These are phyloP conservation scores for Wallacemonas sp. DNA, from an alignment of 208 protist genomes.

Conservation along the genomic window DNA sequence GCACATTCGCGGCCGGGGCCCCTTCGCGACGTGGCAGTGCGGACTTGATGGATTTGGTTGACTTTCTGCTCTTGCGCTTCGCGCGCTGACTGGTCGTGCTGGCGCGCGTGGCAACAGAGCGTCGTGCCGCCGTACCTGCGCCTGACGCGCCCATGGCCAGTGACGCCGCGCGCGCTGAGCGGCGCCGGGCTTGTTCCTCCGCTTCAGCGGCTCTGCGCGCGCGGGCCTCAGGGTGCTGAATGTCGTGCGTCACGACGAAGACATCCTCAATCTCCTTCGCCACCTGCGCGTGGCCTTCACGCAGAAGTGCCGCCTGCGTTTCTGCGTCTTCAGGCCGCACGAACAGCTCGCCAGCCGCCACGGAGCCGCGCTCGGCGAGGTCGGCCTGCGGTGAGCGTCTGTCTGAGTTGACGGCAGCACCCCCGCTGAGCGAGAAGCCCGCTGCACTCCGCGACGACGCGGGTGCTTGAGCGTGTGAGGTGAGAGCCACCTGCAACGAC, in stretches of 20 bases:
- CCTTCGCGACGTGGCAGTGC: constrained; percentile 24
- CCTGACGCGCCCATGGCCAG: constrained; percentile 5
- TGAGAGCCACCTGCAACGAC: background rate
- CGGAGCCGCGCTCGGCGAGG: background rate
- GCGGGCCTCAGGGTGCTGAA: constrained; percentile 38
- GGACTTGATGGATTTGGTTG: background rate
- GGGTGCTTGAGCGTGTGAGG: background rate
- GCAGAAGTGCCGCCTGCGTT: constrained; percentile 10
- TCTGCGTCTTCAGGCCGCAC: constrained; percentile 10
- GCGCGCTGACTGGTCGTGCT: background rate
- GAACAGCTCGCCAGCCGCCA: background rate
- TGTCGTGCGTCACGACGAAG: constrained; percentile 57
- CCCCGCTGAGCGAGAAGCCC: background rate
- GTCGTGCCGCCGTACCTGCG: background rate
- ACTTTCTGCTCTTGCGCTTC: constrained; percentile 20
- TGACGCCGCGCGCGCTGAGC: constrained; percentile 13
- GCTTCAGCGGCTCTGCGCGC: constrained; percentile 16
- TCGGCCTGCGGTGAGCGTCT: background rate
- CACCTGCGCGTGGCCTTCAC: constrained; percentile 23
- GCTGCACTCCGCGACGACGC: background rate
- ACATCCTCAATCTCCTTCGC: constrained; percentile 47
- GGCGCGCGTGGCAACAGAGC: background rate
- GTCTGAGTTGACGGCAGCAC: background rate
- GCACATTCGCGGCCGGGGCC: constrained; percentile 36
- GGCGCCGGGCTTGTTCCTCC: constrained; percentile 11